These are phyloP conservation scores for Coniosporium tulheliwenetii DNA, from an alignment of 2,329 filamentous ascomycete species.

Conservation along the genomic window DNA sequence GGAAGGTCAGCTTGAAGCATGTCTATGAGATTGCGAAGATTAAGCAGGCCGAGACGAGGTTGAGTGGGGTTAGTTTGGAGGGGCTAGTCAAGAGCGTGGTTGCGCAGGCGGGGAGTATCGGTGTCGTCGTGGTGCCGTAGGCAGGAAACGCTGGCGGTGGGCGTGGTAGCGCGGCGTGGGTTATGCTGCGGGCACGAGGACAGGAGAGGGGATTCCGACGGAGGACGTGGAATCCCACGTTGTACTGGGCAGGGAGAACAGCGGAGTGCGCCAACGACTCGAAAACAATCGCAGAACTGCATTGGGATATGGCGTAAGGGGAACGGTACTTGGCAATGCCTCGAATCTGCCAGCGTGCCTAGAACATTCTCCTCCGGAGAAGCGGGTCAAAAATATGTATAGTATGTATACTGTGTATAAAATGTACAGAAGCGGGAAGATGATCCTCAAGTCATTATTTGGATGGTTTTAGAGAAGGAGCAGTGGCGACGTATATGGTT, in stretches of 20 bases:
- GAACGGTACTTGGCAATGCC: too few species aligned
- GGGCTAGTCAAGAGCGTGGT: slow-evolving; percentile 61
- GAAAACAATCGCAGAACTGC: not conserved
- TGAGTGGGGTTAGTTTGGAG: slow-evolving; percentile 63
- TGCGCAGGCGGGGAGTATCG: slow-evolving; percentile 34
- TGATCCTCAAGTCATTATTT: too few species aligned
- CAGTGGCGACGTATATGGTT: too few species aligned
- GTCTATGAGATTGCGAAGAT: slow-evolving; percentile 96
- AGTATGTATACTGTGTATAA: not conserved
- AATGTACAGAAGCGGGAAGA: not conserved
- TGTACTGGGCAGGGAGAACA: not conserved
- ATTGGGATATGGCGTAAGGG: too few species aligned
- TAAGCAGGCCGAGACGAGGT: slow-evolving; percentile 44
- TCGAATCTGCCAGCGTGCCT: too few species aligned
- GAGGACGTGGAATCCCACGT: not conserved
- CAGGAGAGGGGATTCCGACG: not conserved
- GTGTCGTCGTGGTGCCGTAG: slow-evolving; percentile 33
- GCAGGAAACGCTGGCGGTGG: not conserved
- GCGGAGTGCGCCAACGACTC: not conserved
- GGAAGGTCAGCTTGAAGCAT: slow-evolving; percentile 82
- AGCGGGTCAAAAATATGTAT: not conserved
- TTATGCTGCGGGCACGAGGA: not conserved
- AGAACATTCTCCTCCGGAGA: too few species aligned
- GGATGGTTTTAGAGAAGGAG: too few species aligned
- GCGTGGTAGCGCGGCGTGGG: not conserved